These are phyloP conservation scores for Exserohilum rostratum DNA, from an alignment of 2,329 filamentous ascomycete species.

Conservation along the genomic window DNA sequence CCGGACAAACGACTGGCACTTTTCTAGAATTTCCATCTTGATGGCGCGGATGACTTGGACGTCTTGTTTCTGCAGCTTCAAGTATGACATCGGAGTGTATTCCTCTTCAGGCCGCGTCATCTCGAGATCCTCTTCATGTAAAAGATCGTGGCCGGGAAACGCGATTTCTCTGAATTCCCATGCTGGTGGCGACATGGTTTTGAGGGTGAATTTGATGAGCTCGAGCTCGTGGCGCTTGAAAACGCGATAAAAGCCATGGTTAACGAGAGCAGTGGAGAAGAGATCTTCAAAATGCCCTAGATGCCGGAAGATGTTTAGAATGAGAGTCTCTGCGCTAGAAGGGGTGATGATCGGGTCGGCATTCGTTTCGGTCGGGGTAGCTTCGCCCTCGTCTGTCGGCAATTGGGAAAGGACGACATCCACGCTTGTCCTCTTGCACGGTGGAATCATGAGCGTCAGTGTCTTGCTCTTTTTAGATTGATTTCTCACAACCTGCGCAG, in stretches of 20 bases:
- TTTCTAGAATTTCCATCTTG: constrained; percentile 62
- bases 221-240: constrained; percentile 64
- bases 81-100: constrained; percentile 60
- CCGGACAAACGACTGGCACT: constrained; percentile 62
- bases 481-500: constrained; percentile 33
- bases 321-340: constrained; percentile 56
- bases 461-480: constrained; percentile 23
- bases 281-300: constrained; percentile 61
- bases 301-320: constrained; percentile 58
- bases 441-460: constrained; percentile 35
- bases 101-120: constrained; percentile 57
- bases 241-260: constrained; percentile 62
- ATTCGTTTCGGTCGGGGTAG: constrained; percentile 15
- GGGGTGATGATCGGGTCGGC: constrained; percentile 48
- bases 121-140: constrained; percentile 49
- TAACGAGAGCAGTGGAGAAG: constrained; percentile 60
- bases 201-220: constrained; percentile 59
- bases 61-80: constrained; percentile 59
- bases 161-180: constrained; percentile 67
- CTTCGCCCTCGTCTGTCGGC: constrained; percentile 12
- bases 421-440: constrained; percentile 27
- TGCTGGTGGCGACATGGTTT: constrained; percentile 62
- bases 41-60: constrained; percentile 60
- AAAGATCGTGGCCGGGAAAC: constrained; percentile 55
- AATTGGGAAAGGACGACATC: constrained; percentile 30